phyloP scores from a whole-genome alignment of 768 basidiomycete species.

The Russula vinacea region DNA sequence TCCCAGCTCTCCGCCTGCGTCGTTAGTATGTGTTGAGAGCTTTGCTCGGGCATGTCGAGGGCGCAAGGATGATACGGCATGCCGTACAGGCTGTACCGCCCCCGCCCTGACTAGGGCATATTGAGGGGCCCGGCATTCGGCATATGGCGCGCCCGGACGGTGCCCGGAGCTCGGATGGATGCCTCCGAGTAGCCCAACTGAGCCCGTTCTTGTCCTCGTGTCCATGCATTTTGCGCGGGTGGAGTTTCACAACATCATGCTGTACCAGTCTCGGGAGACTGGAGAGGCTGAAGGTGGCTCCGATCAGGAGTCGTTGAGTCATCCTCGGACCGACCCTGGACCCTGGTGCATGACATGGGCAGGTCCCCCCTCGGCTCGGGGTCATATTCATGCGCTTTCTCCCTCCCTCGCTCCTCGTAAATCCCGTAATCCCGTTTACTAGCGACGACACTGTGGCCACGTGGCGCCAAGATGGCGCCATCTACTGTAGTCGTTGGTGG shows the following conservation, averaged over 20 bases:
- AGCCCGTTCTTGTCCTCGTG: neutral
- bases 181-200: conserved; percentile 12
- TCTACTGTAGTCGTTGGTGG: neutral
- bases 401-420: too few species aligned
- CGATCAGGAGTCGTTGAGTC: neutral
- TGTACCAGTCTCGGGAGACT: too few species aligned
- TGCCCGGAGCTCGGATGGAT: neutral
- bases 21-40: neutral
- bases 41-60: neutral
- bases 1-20: neutral
- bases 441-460: neutral
- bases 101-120: neutral
- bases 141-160: neutral
- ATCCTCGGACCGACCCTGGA: conserved; percentile 4
- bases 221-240: too few species aligned
- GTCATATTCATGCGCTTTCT: neutral
- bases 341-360: conserved; percentile 6
- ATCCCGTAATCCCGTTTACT: neutral
- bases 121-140: conserved; percentile 6
- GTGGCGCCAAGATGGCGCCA: neutral
- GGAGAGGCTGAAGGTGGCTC: neutral
- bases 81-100: neutral
- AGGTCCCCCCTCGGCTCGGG: neutral
- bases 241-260: neutral
- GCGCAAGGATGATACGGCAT: neutral